Base-by-base conservation (phyloP, 345 rosid species). In the Pistacia vera region DNA sequence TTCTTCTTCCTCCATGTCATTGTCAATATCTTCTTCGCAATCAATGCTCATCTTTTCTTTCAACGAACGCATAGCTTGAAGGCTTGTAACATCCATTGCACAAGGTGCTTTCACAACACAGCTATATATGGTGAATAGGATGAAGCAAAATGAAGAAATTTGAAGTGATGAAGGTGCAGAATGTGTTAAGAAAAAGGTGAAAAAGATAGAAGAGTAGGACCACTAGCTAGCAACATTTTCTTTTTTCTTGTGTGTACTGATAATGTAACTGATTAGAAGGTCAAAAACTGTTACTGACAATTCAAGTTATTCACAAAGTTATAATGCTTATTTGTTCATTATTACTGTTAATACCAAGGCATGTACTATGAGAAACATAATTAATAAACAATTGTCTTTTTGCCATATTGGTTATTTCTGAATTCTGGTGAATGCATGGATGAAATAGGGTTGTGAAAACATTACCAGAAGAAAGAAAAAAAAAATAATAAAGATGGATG, bases 1-100 rank as follows among this genome's bases (percentile, higher is more conserved):
- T 59, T 84, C 90, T 13, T 88, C 91, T 28, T 87, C 88, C 48
- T 80, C 82, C 68, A 87, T 78, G 58, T 93, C 93, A 36, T 80
- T 87, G 49, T 90, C 95, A 25, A 84, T 60, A 48, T 86, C 90
- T 38, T 86, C 94, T n/a, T 85, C 85, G 75, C 75, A 86, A 64
- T 76, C 82, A 68, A 61, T 72, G 74, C 63, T 76, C 16, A 67
- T 75, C 49, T 80, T 91, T 59, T 75, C 81, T 70, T 75, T 81
- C 66, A 68, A 35, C 28, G 71, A 70, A 41, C 79, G 79, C 78
- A 79, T 81, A 35, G 85, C 85, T 72, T 82, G 85, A 60, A 76
- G 38, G 64, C 58, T 70, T 17, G 35, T 80, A 30, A 85, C 71
- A 62, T 87, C 87, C 90, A 88, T 84, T 67, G 63, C 60, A 63